phyloP scores from a whole-genome alignment of 805 yeast genomes.

The Candida nitratophila region DNA sequence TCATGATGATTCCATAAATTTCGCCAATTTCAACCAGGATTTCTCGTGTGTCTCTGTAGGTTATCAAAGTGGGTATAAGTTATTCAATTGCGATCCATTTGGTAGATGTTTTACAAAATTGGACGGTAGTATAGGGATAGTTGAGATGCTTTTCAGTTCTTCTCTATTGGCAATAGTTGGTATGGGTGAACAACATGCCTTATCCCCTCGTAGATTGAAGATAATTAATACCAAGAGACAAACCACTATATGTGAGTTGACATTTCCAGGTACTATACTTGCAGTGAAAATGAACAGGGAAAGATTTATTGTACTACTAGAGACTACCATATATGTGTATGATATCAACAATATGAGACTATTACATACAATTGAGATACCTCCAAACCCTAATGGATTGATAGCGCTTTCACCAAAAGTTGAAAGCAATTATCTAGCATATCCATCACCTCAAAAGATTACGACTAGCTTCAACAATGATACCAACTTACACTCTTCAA shows the following conservation, averaged over 20 bases:
- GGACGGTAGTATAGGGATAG: conserved; percentile 61
- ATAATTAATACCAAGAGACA: conserved; percentile 72
- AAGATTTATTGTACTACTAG: conserved; percentile 71
- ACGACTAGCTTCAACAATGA: conserved; percentile 1
- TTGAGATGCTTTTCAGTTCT: conserved; percentile 88
- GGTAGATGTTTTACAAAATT: conserved; percentile 53
- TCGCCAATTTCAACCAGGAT: conserved; percentile 81
- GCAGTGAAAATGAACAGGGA: conserved; percentile 78
- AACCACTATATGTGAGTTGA: conserved; percentile 76
- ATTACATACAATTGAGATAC: conserved; percentile 64
- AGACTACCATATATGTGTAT: conserved; percentile 81
- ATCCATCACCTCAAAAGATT: conserved; percentile 68
- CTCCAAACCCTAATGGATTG: conserved; percentile 51
- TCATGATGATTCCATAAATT: conserved; percentile 27
- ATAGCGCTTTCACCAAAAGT: conserved; percentile 52
- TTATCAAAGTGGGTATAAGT: conserved; percentile 54
- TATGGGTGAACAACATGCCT: conserved; percentile 63
- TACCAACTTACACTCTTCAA: conserved; percentile 7
- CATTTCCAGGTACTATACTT: conserved; percentile 76
- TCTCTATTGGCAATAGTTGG: conserved; percentile 82
- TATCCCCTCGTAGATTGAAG: conserved; percentile 78
- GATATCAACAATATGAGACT: conserved; percentile 87
- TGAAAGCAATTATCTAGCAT: conserved; percentile 53
- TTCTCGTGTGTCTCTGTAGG: conserved; percentile 74
- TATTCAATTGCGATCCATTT: conserved; percentile 82